These are phyloP conservation scores for Sporothrix humicola DNA, from an alignment of 2,329 filamentous ascomycete genomes.

Conservation along the genomic window DNA sequence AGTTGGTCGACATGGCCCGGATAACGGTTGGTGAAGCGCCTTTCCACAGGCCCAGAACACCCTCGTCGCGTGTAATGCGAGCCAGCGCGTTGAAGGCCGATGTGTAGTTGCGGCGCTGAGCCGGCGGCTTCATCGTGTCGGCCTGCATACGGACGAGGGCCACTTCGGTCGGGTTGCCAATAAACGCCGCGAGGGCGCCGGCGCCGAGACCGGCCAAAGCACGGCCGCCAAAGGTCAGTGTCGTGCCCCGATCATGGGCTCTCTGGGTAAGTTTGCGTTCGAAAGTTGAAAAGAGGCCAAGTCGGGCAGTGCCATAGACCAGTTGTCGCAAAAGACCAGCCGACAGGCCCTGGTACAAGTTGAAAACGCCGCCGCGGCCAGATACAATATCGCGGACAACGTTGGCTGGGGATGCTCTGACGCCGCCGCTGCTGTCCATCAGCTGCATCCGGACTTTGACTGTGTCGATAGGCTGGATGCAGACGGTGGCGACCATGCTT, in stretches of 20 bases:
- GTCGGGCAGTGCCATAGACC: slow-evolving; percentile 92
- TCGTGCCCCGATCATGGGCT: slow-evolving; percentile 72
- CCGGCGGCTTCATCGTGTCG: slow-evolving; percentile 87
- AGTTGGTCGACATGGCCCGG: slow-evolving; percentile 95
- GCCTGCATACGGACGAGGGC: slow-evolving; percentile 98
- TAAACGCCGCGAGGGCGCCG: slow-evolving; percentile 88
- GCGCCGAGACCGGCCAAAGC: slow-evolving; percentile 83
- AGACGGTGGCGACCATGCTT: slow-evolving; percentile 89
- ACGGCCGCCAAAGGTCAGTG: slow-evolving; percentile 83
- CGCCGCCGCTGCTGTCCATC: slow-evolving; percentile 79
- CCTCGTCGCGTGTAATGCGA: slow-evolving; percentile 81
- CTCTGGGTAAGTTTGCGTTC: slow-evolving; percentile 71
- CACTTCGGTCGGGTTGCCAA: slow-evolving; percentile 94
- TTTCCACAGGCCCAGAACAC: slow-evolving; percentile 82
- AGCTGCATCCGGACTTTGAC: slow-evolving; percentile 97
- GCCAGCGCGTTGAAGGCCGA: slow-evolving; percentile 85
- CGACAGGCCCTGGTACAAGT: slow-evolving; percentile 92
- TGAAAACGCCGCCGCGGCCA: slow-evolving; percentile 75
- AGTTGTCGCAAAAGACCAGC: slow-evolving; percentile 91
- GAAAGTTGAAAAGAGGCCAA: slow-evolving; percentile 97
- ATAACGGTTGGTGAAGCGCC: slow-evolving; percentile 89
- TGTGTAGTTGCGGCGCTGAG: slow-evolving; percentile 87
- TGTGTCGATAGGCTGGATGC: slow-evolving; percentile 97
- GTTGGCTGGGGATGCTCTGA: slow-evolving; percentile 79
- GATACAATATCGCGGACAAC: slow-evolving; percentile 85